phyloP scores from a whole-genome alignment of 768 basidiomycete genomes.

The Steccherinum ochraceum region DNA sequence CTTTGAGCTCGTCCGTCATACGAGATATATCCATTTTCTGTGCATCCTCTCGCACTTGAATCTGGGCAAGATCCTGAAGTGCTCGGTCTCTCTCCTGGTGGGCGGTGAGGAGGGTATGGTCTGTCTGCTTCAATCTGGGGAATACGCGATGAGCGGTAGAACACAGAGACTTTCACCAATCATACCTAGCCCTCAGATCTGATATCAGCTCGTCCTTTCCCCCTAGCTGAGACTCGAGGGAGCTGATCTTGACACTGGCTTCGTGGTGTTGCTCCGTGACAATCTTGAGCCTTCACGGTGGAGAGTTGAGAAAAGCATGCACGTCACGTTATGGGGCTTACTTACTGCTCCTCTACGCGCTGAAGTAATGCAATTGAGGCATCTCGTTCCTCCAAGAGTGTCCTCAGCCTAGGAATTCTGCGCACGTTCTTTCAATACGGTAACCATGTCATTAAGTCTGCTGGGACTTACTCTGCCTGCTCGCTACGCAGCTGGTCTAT shows the following conservation, averaged over 20 bases:
- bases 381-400: constrained; percentile 2
- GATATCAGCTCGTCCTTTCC: constrained; percentile 6
- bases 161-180: too few species aligned
- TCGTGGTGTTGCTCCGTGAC: not conserved
- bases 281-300: too few species aligned
- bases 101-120: too few species aligned
- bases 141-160: too few species aligned
- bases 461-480: constrained; percentile 10
- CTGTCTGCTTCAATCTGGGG: too few species aligned
- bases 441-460: not conserved
- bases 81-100: too few species aligned
- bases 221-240: not conserved
- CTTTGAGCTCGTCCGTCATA: not conserved
- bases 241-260: not conserved
- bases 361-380: constrained; percentile 5
- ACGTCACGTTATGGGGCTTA: too few species aligned
- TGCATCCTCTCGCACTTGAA: constrained; percentile 9
- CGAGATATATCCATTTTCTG: not conserved
- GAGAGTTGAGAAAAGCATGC: too few species aligned
- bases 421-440: not conserved
- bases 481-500: constrained; percentile 5
- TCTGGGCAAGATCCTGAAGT: too few species aligned
- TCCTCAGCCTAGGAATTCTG: constrained; percentile 1
- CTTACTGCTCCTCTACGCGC: constrained; percentile 10
- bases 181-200: constrained; percentile 5